A percentile compares a stretch with the other conserved stretches of the same genome.
phyloP scores from a whole-genome alignment of 169 alveolate genomes.

The Plasmodium gonderi region DNA sequence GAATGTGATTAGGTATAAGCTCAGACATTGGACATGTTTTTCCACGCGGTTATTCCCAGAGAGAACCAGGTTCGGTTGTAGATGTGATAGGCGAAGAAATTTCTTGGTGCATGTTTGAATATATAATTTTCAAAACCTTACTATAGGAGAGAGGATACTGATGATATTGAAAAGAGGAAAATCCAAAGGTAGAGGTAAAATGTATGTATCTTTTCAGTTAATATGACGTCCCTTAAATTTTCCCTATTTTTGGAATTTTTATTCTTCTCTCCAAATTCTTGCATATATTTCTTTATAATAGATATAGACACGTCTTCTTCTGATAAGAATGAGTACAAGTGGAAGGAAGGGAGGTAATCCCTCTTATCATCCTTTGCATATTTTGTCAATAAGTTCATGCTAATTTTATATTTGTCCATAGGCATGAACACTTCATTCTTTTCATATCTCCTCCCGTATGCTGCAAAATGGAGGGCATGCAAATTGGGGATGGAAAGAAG shows the following conservation, averaged over 20 bases:
- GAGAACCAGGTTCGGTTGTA: no score
- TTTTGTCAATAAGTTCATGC: conserved; percentile 34
- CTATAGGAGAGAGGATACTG: background rate
- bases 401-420: conserved; percentile 35
- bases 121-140: background rate
- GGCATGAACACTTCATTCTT: conserved; percentile 58
- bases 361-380: conserved; percentile 53
- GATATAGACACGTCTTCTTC: conserved; percentile 36
- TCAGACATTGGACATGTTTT: no score
- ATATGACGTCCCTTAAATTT: conserved; percentile 34
- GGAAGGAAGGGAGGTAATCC: conserved; percentile 64
- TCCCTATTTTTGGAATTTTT: conserved; percentile 20
- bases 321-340: conserved; percentile 28
- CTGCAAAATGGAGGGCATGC: background rate
- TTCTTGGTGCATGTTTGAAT: background rate
- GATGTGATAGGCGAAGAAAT: no score
- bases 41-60: no score
- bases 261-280: background rate
- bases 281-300: conserved; percentile 29
- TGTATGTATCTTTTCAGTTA: conserved; percentile 26
- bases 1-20: no score
- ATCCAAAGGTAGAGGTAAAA: conserved; percentile 32
- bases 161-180: conserved; percentile 5
- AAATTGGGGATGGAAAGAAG: background rate
- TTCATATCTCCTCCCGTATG: conserved; percentile 36